A percentile compares a stretch with the other conserved stretches of the same genome.
Conservation (phyloP, 2,329 filamentous ascomycete species). For the Nigrospora sphaerica region DNA sequence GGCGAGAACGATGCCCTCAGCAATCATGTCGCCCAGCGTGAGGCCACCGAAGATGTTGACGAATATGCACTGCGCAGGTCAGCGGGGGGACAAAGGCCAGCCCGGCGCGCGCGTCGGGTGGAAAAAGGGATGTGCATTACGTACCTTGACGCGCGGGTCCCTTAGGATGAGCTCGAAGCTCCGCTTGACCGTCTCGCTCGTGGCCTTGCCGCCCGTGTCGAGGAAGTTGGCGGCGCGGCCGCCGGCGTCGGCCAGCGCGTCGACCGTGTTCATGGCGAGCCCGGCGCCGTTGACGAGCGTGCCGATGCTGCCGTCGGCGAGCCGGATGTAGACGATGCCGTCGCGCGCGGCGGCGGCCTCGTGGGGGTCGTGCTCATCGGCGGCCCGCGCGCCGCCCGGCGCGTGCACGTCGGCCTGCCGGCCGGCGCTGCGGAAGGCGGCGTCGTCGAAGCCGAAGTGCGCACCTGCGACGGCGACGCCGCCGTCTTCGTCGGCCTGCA, state of each 20-base stretch:
- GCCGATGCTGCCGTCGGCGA: conserved; percentile 54
- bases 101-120: background rate
- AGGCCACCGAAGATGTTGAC: conserved; percentile 53
- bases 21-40: conserved; percentile 76
- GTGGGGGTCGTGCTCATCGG: conserved; percentile 41
- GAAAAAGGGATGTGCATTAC: conserved; percentile 36
- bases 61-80: conserved; percentile 29
- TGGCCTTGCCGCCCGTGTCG: conserved; percentile 86
- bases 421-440: conserved; percentile 55
- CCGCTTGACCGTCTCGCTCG: conserved; percentile 69
- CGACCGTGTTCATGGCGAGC: conserved; percentile 85
- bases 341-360: conserved; percentile 58
- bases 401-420: conserved; percentile 55
- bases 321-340: conserved; percentile 73
- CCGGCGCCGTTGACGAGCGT: conserved; percentile 86
- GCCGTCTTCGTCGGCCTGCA: conserved; percentile 17
- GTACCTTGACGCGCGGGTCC: conserved; percentile 63
- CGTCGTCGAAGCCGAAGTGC: conserved; percentile 62
- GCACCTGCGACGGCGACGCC: conserved; percentile 44
- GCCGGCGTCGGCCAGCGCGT: conserved; percentile 62
- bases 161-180: conserved; percentile 67
- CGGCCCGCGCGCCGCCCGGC: conserved; percentile 41
- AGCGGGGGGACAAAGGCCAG: background rate
- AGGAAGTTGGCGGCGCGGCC: conserved; percentile 76
- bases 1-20: conserved; percentile 64